Percentiles rank a stretch among this genome's conserved stretches.
phyloP scores from a whole-genome alignment of 805 yeast species.

The Debaryomyces prosopidis region DNA sequence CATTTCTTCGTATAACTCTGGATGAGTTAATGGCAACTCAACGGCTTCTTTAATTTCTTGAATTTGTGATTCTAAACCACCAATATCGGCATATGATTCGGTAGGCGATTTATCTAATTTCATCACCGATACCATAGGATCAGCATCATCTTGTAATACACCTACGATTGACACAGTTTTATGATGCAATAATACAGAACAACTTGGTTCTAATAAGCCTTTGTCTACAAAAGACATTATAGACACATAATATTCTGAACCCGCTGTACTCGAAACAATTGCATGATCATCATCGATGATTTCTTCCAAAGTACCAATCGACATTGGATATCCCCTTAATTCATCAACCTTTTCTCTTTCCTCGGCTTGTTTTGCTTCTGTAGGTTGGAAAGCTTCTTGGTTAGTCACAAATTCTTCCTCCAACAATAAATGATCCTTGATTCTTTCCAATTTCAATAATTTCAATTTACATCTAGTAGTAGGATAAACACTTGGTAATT shows the following conservation, averaged over 20 bases:
- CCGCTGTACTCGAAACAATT: conserved; percentile 91
- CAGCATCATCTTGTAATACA: conserved; percentile 96
- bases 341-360: conserved; percentile 95
- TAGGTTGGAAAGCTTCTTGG: conserved; percentile 92
- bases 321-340: conserved; percentile 93
- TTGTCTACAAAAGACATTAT: conserved; percentile 96
- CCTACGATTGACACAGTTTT: conserved; percentile 97
- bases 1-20: conserved; percentile 96
- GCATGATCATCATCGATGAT: conserved; percentile 99
- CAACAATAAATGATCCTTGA: conserved; percentile 89
- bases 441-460: conserved; percentile 88
- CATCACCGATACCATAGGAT: conserved; percentile 97
- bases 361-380: conserved; percentile 94
- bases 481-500: conserved; percentile 86
- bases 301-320: conserved; percentile 95
- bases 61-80: conserved; percentile 93
- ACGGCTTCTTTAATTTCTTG: conserved; percentile 98
- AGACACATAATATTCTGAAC: conserved; percentile 96
- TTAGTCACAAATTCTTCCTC: conserved; percentile 96
- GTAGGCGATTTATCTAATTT: conserved; percentile 97
- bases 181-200: conserved; percentile 92
- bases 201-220: conserved; percentile 93
- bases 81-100: conserved; percentile 94
- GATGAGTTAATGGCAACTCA: conserved; percentile 93
- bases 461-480: conserved; percentile 92